Base-by-base conservation (phyloP, 495 filamentous ascomycete species). In the Talaromyces borbonicus region DNA sequence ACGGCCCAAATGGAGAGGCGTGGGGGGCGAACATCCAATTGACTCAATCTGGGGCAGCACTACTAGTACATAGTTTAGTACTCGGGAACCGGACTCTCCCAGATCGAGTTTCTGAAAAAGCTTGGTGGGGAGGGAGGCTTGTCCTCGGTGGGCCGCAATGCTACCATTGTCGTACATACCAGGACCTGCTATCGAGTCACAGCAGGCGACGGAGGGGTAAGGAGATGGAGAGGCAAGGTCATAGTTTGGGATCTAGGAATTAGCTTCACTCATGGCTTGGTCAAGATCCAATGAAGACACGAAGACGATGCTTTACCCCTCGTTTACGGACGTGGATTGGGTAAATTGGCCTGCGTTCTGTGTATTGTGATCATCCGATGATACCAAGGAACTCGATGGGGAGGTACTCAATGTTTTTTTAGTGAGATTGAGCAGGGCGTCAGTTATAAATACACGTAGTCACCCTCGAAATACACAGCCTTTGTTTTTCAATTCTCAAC, bases 241-340 rank as follows among this genome's bases (percentile, higher is more conserved):
- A 36, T 14, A 14, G 16, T 36, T 14, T 36, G 16, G 14, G 16
- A 38, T 38, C 11, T 20, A 38, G 18, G 35, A n/a, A 12, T 38
- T 38, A 38, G 35, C 35, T 38, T 38, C 35, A 15, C 19, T 38
- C 1, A 38, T 38, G 22, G 35, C 16, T 38, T 23, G 35, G 26
- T 41, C 23, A 12, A 7, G 23, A 23, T 26, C 38, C 38, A 41
- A 41, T 41, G 38, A 26, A 41, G 15, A 15, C 5, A n/a, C 26
- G 2, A 5, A 41, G 38, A 41, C 16, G 38, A 14, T 38, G n/a
- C 38, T 26, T 22, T 41, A 26, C 38, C 38, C 38, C 38, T 41
- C 38, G 23, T 41, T 5, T 23, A 7, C 23, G 7, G 3, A 41
- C 38, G 16, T 41, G 15, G n/a, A 41, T 41, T 41, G 38, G 38